Evolutionary conservation across 257 asterid species (phyloP).

Genomic region (Solanum lycopersicoides): DNA sequence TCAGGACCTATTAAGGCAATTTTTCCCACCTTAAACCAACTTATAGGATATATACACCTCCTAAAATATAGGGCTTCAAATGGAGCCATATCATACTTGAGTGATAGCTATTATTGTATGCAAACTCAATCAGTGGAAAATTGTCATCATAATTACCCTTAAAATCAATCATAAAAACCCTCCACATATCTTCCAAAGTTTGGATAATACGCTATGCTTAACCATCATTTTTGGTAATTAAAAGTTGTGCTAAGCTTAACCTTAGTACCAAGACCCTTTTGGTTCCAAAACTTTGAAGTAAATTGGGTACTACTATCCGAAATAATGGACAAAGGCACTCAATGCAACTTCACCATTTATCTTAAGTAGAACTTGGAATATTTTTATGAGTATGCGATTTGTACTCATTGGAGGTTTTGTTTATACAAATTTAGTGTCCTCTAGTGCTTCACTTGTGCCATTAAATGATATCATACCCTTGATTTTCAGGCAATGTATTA

Average conservation of each 20-base stretch:
- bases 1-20: too few species aligned
- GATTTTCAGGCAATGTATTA: neutral
- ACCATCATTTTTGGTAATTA: neutral
- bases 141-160: too few species aligned
- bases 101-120: too few species aligned
- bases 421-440: neutral
- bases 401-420: neutral
- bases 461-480: neutral
- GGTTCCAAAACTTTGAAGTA: neutral
- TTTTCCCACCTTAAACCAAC: too few species aligned
- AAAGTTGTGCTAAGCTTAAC: neutral
- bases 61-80: too few species aligned
- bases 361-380: neutral
- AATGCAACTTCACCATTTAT: neutral
- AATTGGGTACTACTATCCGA: neutral
- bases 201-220: neutral
- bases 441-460: neutral
- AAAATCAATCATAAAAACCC: too few species aligned
- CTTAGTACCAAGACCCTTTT: neutral
- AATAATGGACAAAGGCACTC: neutral
- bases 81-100: too few species aligned
- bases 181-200: too few species aligned
- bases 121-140: too few species aligned
- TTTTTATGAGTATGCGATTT: too few species aligned
- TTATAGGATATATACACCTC: too few species aligned